Percentiles rank a stretch among this genome's conserved stretches.
phyloP scores from a whole-genome alignment of 176 grass and related monocot genomes.

The Stipa capillata region DNA sequence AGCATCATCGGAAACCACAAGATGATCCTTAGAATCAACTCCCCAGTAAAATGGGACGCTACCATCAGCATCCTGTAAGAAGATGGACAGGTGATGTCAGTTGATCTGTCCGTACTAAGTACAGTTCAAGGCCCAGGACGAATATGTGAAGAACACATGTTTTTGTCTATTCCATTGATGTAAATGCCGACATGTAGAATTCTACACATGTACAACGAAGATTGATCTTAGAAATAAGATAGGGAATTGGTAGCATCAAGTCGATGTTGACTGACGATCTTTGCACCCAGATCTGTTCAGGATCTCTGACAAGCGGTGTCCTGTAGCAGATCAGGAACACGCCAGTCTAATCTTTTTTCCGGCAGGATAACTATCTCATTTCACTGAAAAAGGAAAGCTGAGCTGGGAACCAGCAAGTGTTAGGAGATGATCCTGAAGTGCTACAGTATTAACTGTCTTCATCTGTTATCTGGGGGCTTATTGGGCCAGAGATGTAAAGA shows the following conservation, averaged over 20 bases:
- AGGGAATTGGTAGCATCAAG: background rate
- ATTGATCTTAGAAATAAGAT: background rate
- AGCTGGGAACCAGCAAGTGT: background rate
- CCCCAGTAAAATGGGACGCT: constrained; percentile 69
- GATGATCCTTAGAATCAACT: constrained; percentile 28
- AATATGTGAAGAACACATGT: background rate
- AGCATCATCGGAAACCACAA: constrained; percentile 54
- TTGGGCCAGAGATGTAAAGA: background rate
- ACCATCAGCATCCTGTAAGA: constrained; percentile 40
- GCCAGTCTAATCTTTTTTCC: background rate
- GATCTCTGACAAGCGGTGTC: background rate
- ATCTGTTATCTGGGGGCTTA: background rate
- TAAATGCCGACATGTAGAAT: background rate
- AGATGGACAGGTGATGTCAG: background rate
- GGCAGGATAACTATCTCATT: background rate
- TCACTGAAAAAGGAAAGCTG: background rate
- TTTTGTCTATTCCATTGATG: background rate
- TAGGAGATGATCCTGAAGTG: background rate
- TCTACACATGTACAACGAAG: background rate
- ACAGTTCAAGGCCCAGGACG: no score
- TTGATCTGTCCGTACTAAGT: background rate
- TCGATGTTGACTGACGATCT: background rate
- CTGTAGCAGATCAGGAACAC: background rate
- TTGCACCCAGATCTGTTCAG: background rate
- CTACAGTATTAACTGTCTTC: background rate